Evolutionary conservation across 192 early-diverging fungal genomes (phyloP), one percentile per base, ranked within the genome.

Genomic region (Coemansia sp.): DNA sequence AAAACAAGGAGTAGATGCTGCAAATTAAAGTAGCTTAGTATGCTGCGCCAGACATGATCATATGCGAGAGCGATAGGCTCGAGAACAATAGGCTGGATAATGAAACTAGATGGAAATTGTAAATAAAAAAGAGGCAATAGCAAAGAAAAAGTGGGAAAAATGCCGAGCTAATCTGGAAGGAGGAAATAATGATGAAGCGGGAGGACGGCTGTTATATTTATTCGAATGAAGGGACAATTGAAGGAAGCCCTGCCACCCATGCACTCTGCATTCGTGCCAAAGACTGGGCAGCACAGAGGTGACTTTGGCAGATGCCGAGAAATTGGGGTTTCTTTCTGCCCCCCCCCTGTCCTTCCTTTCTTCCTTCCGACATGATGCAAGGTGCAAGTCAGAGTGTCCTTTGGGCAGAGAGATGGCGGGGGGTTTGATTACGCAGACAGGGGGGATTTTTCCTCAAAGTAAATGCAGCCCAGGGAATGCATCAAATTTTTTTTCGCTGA

Each of bases 1-100:
- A 19, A 6, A 18, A 44, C 43, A 44, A 44, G 43, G 30, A 52
- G 11, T 52, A 52, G 43, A 32, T 31, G 18, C 50, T 52, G 50
- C 50, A 52, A 52, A 52, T 52, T 52, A 31, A 52, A 31, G 50
- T 52, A 32, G 30, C 19, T 22, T 52, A 52, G 19, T 52, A 52
- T 52, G 50, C 48, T 50, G 48, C 29, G 50, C 50, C 21, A 32
- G 11, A 52, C 50, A 52, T 52, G 50, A 21, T 50, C 43, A n/a
- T 45, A 22, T 45, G 19, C 19, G n/a, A 45, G 18, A 22, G 43
- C 21, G 7, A 19, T 19, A 18, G 43, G 43, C 43, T 18, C 18
- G 19, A n/a, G n/a, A 45, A 21, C 43, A 44, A 44, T 44, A 44
- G 7, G 43, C 43, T 21, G 18, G 18, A 44, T 44, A 44, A 19